Percentiles rank a stretch among this genome's conserved stretches.
Evolutionary conservation across 139 green algal genomes (phyloP).

Genomic region (Pleodorina starrii): DNA sequence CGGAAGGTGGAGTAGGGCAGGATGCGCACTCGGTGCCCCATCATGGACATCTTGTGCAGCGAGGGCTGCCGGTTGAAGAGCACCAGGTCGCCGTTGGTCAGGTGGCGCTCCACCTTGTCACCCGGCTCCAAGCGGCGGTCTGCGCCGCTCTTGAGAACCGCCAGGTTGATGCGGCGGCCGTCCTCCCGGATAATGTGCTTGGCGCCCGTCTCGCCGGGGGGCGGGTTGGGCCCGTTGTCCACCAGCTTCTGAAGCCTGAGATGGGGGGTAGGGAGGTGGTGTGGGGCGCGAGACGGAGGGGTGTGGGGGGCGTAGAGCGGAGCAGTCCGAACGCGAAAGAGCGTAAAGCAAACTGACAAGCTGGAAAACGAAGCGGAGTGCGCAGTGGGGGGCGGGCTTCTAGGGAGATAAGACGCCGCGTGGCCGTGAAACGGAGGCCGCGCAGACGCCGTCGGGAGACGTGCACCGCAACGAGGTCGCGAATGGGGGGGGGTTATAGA

Average conservation of each 20-base stretch:
- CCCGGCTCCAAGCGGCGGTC: constrained; percentile 64
- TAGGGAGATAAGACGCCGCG: no score
- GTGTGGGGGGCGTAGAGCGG: no score
- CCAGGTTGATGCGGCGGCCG: constrained; percentile 94
- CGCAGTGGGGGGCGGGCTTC: no score
- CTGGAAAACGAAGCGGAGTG: no score
- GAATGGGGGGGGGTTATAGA: no score
- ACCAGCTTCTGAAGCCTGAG: constrained; percentile 91
- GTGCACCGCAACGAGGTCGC: no score
- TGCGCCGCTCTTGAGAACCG: constrained; percentile 75
- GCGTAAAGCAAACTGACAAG: no score
- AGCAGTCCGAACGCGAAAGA: no score
- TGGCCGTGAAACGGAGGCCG: no score
- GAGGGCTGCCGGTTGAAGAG: constrained; percentile 99
- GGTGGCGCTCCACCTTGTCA: constrained; percentile 93
- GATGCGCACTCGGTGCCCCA: constrained; percentile 89
- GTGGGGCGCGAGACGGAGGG: no score
- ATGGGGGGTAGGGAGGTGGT: no score
- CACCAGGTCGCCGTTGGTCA: constrained; percentile 96
- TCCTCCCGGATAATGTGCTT: constrained; percentile 98
- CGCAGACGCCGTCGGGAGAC: no score
- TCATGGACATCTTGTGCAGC: constrained; percentile 99
- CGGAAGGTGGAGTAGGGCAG: constrained; percentile 93
- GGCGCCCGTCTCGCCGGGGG: constrained; percentile 94
- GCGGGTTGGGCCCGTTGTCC: constrained; percentile 95